Percentiles rank a stretch among this genome's conserved stretches.
Evolutionary conservation across 148 eudicot genomes (phyloP).

Genomic region (Camellia japonica): DNA sequence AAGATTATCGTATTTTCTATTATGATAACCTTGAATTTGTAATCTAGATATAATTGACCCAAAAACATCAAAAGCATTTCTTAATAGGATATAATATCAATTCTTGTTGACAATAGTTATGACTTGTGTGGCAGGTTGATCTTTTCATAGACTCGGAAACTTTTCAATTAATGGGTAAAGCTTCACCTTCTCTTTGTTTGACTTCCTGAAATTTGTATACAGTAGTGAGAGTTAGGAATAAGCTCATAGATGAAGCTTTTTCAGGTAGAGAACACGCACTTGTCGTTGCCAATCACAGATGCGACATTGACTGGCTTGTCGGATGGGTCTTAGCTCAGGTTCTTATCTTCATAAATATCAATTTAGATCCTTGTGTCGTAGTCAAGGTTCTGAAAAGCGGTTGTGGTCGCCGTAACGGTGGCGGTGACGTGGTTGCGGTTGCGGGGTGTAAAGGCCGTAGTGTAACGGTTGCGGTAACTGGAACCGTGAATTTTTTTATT

Average conservation of each 20-base stretch:
- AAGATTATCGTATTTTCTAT: too few species aligned
- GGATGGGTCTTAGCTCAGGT: conserved; percentile 99
- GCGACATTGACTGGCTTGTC: conserved; percentile 96
- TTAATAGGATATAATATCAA: background rate
- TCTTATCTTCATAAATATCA: background rate
- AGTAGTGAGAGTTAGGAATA: background rate
- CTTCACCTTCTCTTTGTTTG: background rate
- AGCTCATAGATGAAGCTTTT: conserved; percentile 1
- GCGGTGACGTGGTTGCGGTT: too few species aligned
- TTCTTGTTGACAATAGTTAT: background rate
- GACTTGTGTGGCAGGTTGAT: conserved; percentile 57
- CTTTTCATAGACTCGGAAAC: conserved; percentile 73
- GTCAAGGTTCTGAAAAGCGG: too few species aligned
- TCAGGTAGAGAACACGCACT: conserved; percentile 95
- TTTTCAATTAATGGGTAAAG: conserved; percentile 68
- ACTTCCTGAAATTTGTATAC: background rate
- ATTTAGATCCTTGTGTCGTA: background rate
- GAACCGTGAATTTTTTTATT: too few species aligned
- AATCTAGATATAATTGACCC: too few species aligned
- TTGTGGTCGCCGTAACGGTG: too few species aligned
- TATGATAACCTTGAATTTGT: background rate
- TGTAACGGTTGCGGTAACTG: too few species aligned
- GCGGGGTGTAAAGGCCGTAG: too few species aligned
- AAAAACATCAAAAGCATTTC: too few species aligned
- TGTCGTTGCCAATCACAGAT: conserved; percentile 70